Evolutionary conservation across 768 basidiomycete genomes (phyloP).

Genomic region (Trametes cubensis): DNA sequence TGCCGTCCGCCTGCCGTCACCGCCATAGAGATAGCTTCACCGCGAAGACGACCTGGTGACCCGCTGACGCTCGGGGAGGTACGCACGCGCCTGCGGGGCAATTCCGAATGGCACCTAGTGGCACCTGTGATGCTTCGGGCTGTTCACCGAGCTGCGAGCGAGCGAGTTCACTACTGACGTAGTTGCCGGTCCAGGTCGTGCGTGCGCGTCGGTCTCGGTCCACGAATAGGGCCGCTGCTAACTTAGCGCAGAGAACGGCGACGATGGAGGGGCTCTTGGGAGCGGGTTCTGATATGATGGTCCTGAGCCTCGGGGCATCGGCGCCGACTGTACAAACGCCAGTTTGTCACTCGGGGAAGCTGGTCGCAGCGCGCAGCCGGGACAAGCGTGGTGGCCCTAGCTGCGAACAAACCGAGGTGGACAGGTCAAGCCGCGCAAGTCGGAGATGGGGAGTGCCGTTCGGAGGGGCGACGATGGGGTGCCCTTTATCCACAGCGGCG

Average conservation of each 20-base stretch:
- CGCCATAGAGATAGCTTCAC: background rate
- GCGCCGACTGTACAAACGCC: constrained; percentile 1
- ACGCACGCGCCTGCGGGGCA: background rate
- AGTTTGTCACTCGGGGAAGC: background rate
- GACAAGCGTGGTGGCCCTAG: background rate
- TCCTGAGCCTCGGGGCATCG: background rate
- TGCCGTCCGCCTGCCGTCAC: background rate
- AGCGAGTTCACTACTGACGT: background rate
- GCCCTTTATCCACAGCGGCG: background rate
- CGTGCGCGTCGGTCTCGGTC: background rate
- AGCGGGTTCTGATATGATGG: no score
- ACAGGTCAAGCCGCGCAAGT: background rate
- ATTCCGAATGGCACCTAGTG: constrained; percentile 1
- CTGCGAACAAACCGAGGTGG: no score
- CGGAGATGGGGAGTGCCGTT: background rate
- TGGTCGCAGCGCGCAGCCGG: background rate
- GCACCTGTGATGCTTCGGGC: background rate
- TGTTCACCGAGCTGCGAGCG: background rate
- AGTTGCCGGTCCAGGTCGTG: constrained; percentile 3
- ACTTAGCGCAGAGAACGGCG: background rate
- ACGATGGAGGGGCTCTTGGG: background rate
- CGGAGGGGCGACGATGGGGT: background rate
- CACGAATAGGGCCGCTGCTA: constrained; percentile 4
- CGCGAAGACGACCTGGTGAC: background rate
- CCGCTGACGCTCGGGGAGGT: background rate